A percentile compares a stretch with the other conserved stretches of the same genome.
Conservation (phyloP, 805 yeast genomes). For the Lachancea meyersii region DNA sequence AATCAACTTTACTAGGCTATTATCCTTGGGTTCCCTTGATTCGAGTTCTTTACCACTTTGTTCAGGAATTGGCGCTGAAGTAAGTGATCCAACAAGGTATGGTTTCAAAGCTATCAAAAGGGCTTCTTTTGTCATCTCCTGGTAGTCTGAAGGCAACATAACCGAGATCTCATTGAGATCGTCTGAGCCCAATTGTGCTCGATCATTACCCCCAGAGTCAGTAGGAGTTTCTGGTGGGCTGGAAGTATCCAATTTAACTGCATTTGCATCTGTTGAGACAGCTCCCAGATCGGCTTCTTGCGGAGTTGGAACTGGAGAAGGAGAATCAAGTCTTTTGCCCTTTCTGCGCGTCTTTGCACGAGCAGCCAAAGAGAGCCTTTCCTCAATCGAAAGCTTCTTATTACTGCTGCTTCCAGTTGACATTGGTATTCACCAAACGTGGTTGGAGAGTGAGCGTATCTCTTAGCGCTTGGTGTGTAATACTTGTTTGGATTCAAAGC, state of each 20-base stretch:
- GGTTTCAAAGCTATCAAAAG: slow-evolving; percentile 3
- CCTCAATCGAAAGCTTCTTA: slow-evolving; percentile 73
- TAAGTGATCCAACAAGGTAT: neutral
- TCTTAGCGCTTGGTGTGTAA: neutral
- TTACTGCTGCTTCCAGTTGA: slow-evolving; percentile 25
- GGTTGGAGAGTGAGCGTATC: neutral
- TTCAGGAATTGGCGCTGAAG: neutral
- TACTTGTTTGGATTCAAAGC: too few species aligned
- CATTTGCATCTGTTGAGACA: neutral
- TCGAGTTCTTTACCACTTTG: neutral
- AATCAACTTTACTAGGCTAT: slow-evolving; percentile 20
- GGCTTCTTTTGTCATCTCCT: slow-evolving; percentile 1
- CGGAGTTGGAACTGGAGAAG: neutral
- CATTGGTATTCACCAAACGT: neutral
- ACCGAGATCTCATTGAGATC: neutral
- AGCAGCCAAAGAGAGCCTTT: slow-evolving; percentile 79
- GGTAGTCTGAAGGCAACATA: slow-evolving; percentile 5
- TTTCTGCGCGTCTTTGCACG: slow-evolving; percentile 34
- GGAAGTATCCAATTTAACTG: too few species aligned
- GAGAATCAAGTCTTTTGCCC: slow-evolving; percentile 22
- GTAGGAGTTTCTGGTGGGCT: neutral
- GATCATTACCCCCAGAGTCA: neutral
- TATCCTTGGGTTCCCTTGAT: slow-evolving; percentile 8
- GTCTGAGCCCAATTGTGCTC: neutral
- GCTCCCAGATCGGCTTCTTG: neutral